Base-by-base conservation (phyloP, 176 grass and related monocot genomes). In the Cenchrus americanus region DNA sequence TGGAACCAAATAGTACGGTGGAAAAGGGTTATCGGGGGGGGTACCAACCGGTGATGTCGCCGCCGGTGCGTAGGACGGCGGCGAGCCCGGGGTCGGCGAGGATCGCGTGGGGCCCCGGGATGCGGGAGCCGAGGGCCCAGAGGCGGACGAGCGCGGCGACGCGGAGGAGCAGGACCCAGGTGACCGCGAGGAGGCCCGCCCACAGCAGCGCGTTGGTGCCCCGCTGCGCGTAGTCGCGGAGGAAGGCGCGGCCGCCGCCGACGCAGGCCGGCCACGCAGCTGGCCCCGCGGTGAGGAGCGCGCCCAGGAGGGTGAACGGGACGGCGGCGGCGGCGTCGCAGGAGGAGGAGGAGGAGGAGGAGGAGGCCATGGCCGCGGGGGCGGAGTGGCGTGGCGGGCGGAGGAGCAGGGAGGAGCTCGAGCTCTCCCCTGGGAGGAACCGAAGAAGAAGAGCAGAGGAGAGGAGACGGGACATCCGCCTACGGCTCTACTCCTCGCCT, bases 171-270 rank as follows among this genome's bases (percentile, higher is more conserved):
- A 99, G 90, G 23, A 90, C 17, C 73, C 84, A 87, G 14, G 91
- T 99, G 71, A 78, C 48, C 47, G 89, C 80, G 15, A 99, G 46
- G 21, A 99, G 77, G 3, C 72, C 74, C 64, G 73, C 83, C 96
- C 96, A 99, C 19, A 99, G 96, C 68, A 92, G 24, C 23, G 91
- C 91, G 85, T 99, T 99, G 82, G 96, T 94, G 26, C 89, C 96
- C 12, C 93, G 87, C 58, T 62, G 79, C 0, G 85, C 70, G 87
- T 99, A 99, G 63, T 92, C 89, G 15, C 79, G 88, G 44, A 99
- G 83, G 85, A 99, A 94, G 59, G 75, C 75, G 62, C 87, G 80
- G 34, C 81, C 67, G 23, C 54, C 74, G 77, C 78, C 82, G 77
- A 76, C 82, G 83, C 76, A 90, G 47, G 86, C 67, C 24, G 85